Conservation (phyloP, 805 yeast genomes). For the Candida adriatica region DNA sequence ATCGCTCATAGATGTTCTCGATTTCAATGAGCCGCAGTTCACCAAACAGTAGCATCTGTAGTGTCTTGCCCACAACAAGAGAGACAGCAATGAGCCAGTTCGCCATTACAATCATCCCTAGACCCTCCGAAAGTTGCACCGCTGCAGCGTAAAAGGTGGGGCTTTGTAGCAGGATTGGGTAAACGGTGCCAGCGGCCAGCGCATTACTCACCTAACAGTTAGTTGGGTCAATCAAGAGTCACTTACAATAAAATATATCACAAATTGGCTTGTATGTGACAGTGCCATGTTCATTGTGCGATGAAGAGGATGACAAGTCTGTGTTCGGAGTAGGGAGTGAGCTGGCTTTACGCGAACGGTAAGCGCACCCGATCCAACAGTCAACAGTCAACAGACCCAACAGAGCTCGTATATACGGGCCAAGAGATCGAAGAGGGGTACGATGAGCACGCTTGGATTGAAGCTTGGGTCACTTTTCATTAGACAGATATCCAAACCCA, state of each 20-base stretch:
- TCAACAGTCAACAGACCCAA: too few relatives aligned
- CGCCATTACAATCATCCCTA: constrained; percentile 33
- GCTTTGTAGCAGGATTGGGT: constrained; percentile 32
- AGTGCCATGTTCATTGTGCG: too few relatives aligned
- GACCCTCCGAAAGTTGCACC: constrained; percentile 45
- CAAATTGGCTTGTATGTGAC: constrained; percentile 15
- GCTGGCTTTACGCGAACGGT: neutral
- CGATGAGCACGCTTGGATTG: constrained; percentile 71
- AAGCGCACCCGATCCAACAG: too few relatives aligned
- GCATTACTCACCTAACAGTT: constrained; percentile 27
- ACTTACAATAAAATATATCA: constrained; percentile 11
- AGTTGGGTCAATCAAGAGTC: constrained; percentile 2
- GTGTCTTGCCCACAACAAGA: constrained; percentile 35
- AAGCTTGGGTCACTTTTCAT: constrained; percentile 66
- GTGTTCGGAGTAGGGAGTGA: neutral
- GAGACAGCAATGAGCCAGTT: constrained; percentile 38
- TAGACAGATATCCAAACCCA: constrained; percentile 73
- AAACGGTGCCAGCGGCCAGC: constrained; percentile 29
- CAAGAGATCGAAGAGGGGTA: neutral
- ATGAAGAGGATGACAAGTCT: constrained; percentile 2
- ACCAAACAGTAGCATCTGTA: constrained; percentile 61
- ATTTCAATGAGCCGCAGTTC: constrained; percentile 65
- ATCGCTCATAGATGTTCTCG: constrained; percentile 64
- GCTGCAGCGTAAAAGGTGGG: constrained; percentile 39
- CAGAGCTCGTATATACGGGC: too few relatives aligned